Conservation (phyloP, 345 rosid genomes). For the Raphanus sativus region DNA sequence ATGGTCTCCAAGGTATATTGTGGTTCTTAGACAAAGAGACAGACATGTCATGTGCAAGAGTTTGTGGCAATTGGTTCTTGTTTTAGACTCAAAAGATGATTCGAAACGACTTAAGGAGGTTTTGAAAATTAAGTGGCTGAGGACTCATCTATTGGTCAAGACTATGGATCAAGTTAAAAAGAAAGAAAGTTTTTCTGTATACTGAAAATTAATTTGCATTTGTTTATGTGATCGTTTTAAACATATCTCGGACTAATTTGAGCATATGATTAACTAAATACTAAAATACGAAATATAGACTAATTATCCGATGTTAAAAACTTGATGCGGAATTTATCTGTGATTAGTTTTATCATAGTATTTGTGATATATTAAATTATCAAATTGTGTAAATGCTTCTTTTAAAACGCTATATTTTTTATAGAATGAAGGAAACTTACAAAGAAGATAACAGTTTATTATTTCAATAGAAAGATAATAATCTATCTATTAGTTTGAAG, state of each 20-base stretch:
- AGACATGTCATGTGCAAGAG: constrained; percentile 37
- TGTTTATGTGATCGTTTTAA: not conserved
- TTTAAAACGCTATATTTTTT: not conserved
- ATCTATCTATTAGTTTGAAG: not conserved
- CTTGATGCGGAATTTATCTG: not conserved
- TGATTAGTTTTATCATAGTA: not conserved
- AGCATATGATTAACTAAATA: not conserved
- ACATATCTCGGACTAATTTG: not conserved
- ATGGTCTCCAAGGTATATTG: constrained; percentile 10
- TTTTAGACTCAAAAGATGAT: constrained; percentile 16
- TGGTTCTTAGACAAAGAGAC: constrained; percentile 31
- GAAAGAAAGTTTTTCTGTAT: not conserved
- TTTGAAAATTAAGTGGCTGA: constrained; percentile 19
- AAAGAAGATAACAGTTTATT: not conserved
- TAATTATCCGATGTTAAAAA: not conserved
- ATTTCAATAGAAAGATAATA: not conserved
- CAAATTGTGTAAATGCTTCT: not conserved
- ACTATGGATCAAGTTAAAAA: not conserved
- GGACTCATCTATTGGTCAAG: constrained; percentile 14
- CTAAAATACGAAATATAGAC: not conserved
- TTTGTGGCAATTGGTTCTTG: constrained; percentile 8
- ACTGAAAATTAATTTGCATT: not conserved
- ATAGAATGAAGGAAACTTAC: not conserved
- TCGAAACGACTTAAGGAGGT: constrained; percentile 29
- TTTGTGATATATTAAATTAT: not conserved